A percentile compares a stretch with the other conserved stretches of the same genome.
Evolutionary conservation across 176 grass and related monocot genomes (phyloP).

Genomic region (Bromus sterilis): DNA sequence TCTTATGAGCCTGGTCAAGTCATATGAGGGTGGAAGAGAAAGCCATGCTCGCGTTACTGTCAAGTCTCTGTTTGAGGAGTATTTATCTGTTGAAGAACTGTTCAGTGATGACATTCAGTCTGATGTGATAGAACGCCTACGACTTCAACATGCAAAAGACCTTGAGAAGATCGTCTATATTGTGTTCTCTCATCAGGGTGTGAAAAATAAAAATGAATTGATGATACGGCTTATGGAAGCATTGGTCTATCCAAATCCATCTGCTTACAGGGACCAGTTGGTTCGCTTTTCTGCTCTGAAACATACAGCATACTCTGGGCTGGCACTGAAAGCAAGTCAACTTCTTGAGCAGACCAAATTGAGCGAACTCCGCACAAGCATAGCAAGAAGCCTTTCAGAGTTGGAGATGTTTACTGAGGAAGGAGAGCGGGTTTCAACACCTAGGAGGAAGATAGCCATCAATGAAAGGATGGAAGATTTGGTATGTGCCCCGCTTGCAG

Average conservation of each 20-base stretch:
- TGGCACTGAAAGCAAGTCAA: slow-evolving; percentile 94
- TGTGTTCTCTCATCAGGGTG: slow-evolving; percentile 93
- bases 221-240: slow-evolving; percentile 94
- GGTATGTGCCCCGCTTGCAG: slow-evolving; percentile 75
- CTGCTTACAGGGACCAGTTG: slow-evolving; percentile 84
- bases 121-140: slow-evolving; percentile 93
- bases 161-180: slow-evolving; percentile 77
- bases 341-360: slow-evolving; percentile 99
- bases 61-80: slow-evolving; percentile 92
- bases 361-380: slow-evolving; percentile 88
- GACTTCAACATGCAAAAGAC: slow-evolving; percentile 98
- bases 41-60: slow-evolving; percentile 89
- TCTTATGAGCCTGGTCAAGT: slow-evolving; percentile 81
- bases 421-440: slow-evolving; percentile 86
- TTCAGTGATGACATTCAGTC: slow-evolving; percentile 96
- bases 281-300: slow-evolving; percentile 94
- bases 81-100: slow-evolving; percentile 86
- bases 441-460: slow-evolving; percentile 95
- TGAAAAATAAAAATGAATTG: slow-evolving; percentile 88
- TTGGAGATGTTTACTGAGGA: slow-evolving; percentile 99
- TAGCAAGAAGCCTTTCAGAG: slow-evolving; percentile 93
- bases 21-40: slow-evolving; percentile 98
- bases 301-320: slow-evolving; percentile 80
- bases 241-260: slow-evolving; percentile 93
- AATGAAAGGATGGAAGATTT: slow-evolving; percentile 99